phyloP scores from a whole-genome alignment of 1,284 basidiomycete species.

The Trametes polyzona region DNA sequence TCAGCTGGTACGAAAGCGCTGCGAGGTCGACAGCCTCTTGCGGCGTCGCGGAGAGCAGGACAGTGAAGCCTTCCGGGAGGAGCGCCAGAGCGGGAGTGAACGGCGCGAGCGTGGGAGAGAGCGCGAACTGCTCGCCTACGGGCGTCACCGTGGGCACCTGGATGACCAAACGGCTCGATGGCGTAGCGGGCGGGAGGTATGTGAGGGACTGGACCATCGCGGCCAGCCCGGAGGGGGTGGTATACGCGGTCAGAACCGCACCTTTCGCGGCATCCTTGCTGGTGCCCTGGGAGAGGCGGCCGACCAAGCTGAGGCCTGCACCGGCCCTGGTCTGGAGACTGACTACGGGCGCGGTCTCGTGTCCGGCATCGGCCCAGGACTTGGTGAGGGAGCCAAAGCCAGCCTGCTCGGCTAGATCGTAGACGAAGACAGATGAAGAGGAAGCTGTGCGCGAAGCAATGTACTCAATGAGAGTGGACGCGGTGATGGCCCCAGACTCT shows the following conservation, averaged over 20 bases:
- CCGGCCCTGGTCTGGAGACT: slow-evolving; percentile 86
- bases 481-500: slow-evolving; percentile 42
- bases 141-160: slow-evolving; percentile 78
- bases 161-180: slow-evolving; percentile 70
- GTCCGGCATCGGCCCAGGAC: slow-evolving; percentile 49
- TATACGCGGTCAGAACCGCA: slow-evolving; percentile 74
- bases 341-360: slow-evolving; percentile 58
- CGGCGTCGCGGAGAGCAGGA: slow-evolving; percentile 82
- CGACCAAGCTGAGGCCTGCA: slow-evolving; percentile 83
- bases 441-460: slow-evolving; percentile 56
- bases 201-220: slow-evolving; percentile 77
- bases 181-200: slow-evolving; percentile 63
- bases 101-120: slow-evolving; percentile 74
- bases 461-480: slow-evolving; percentile 70
- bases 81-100: slow-evolving; percentile 63
- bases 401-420: slow-evolving; percentile 79
- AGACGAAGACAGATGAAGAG: slow-evolving; percentile 75
- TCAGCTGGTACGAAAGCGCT: slow-evolving; percentile 64
- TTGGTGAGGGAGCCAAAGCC: slow-evolving; percentile 77
- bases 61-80: slow-evolving; percentile 72
- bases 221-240: slow-evolving; percentile 75
- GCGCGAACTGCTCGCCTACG: slow-evolving; percentile 64
- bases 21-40: slow-evolving; percentile 81
- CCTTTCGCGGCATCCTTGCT: slow-evolving; percentile 63
- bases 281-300: slow-evolving; percentile 79